Percentiles rank a stretch among this genome's conserved stretches.
Evolutionary conservation across 768 basidiomycete genomes (phyloP).

Genomic region (Leccinum sublutescens): DNA sequence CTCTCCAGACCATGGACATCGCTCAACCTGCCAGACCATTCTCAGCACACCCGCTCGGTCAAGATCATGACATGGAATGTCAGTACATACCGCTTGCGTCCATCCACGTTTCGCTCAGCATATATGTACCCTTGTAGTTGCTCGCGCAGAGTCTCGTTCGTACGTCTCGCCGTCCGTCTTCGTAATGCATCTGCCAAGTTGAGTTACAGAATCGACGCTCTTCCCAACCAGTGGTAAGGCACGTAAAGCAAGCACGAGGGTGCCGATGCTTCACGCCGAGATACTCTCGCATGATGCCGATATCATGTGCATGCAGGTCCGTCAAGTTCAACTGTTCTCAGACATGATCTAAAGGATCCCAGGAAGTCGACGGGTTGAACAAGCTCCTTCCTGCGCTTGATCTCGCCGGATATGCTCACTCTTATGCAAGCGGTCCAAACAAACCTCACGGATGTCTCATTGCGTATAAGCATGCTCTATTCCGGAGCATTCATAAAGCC

Average conservation of each 20-base stretch:
- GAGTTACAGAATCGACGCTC: constrained; percentile 62
- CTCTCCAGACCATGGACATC: constrained; percentile 37
- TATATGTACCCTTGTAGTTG: constrained; percentile 42
- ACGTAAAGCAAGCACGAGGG: constrained; percentile 69
- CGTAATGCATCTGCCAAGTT: neutral
- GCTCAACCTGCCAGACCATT: constrained; percentile 9
- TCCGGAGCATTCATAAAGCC: constrained; percentile 43
- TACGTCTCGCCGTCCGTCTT: constrained; percentile 39
- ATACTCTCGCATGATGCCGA: constrained; percentile 72
- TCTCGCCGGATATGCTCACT: constrained; percentile 58
- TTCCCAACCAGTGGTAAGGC: constrained; percentile 82
- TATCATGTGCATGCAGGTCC: constrained; percentile 83
- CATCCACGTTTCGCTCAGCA: neutral
- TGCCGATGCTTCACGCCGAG: constrained; percentile 75
- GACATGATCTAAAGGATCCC: constrained; percentile 3
- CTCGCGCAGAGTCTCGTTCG: constrained; percentile 79
- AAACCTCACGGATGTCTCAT: constrained; percentile 90
- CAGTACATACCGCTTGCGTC: constrained; percentile 32
- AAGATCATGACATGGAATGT: constrained; percentile 86
- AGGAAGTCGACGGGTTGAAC: constrained; percentile 88
- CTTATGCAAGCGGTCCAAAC: constrained; percentile 63
- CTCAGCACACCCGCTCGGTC: constrained; percentile 20
- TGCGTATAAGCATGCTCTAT: constrained; percentile 58
- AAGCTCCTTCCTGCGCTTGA: constrained; percentile 69
- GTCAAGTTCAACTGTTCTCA: constrained; percentile 8